Base-by-base conservation (phyloP, 768 basidiomycete genomes). In the Asterophora parasitica region DNA sequence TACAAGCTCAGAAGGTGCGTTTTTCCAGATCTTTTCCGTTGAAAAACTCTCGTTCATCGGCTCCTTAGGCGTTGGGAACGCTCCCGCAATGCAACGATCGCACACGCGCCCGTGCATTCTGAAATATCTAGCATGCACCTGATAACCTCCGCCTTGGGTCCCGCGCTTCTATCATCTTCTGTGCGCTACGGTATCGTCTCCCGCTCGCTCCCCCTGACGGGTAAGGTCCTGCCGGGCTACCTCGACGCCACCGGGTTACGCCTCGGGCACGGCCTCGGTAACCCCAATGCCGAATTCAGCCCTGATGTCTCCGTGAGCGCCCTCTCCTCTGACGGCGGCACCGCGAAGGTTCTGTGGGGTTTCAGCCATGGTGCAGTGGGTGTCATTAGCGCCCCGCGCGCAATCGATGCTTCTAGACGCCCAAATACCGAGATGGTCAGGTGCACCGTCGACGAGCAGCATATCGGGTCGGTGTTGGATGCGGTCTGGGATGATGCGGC, bases 331-430 rank as follows among this genome's bases (percentile, higher is more conserved):
- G 77, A 79, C 19, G 83, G 84, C 4, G 77, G 78, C 4, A 81
- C 82, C 0, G 87, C 78, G 8, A 80, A 78, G 46, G 71, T 87
- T 10, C 66, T 79, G 5, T 92, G 89, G 90, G 90, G 88, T 4
- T 84, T 79, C 56, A 67, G 72, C 19, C 78, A 74, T 41, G 90
- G 89, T 23, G 79, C 82, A 45, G 74, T 92, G 7, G 74, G 81
- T 0, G 69, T 88, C 26, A 79, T 82, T 37, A 70, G 71, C 4
- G 79, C 79, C 0, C 68, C 67, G 17, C 76, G 74, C 30, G 78
- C 77, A 15, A 83, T 88, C 76, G 83, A 85, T 41, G 58, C 63
- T 4, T 61, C 63, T 19, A 71, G 72, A 31, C 65, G 73, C 38
- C 69, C 73, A 2, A 65, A 66, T 9, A 73, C 75, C 17, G 74